Base-by-base conservation (phyloP, 345 rosid genomes). In the Iberis pinnata region DNA sequence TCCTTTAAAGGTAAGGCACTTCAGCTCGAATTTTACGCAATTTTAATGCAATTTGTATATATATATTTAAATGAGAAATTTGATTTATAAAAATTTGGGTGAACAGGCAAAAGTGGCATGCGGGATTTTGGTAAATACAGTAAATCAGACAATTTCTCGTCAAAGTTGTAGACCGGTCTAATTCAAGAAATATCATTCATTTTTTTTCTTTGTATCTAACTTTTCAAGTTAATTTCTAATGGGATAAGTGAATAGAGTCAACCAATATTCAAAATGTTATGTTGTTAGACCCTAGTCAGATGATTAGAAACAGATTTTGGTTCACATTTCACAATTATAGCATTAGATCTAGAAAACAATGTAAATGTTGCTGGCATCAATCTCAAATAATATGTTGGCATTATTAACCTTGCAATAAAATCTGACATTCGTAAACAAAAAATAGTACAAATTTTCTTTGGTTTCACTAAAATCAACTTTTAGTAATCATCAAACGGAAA, bases 1-100 rank as follows among this genome's bases (percentile, higher is more conserved):
- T 63, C 85, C 82, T 64, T 72, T 84, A 54, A 63, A 84, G 82
- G 95, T 85, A 78, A 73, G 58, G 27, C 24, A 18, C 48, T 58
- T 58, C 24, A 61, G 49, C 43, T 45, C 38, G 2, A 37, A 18
- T 12, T 12, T 67, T 59, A 66, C 70, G 48, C 65, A 29, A 59
- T 51, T 27, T 31, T 17, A 1, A 27, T 27, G 8, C 32, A 8
- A 27, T 1, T 27, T 22, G 6, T 22, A 2, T 6, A 22, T 22
- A 22, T 22, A 6, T 3, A 22, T 3, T 2, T 2, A 22, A 22
- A 22, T 22, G 25, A 22, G 5, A 5, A 5, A 5, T 38, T 57
- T 6, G 19, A 4, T 14, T 9, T 18, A 0, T 4, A 38, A 0
- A 1, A 8, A 38, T 18, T 39, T 42, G 55, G n/a, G 38, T 59